phyloP scores from a whole-genome alignment of 306 rosid genomes.

The Parietaria judaica region DNA sequence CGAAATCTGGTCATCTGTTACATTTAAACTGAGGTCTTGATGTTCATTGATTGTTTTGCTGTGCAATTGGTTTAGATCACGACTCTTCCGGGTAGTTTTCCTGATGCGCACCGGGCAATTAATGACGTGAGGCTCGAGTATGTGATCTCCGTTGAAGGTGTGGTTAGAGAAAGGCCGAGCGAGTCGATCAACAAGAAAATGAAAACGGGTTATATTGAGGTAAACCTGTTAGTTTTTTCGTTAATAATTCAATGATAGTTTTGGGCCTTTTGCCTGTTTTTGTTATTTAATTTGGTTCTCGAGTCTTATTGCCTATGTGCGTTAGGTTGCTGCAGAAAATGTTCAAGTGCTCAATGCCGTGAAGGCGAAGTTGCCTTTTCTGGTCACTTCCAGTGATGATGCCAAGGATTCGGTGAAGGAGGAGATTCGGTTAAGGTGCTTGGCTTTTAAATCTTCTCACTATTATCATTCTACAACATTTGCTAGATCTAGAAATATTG shows the following conservation, averaged over 20 bases:
- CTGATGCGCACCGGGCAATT: slow-evolving; percentile 56
- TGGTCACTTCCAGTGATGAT: slow-evolving; percentile 72
- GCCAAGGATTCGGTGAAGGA: slow-evolving; percentile 79
- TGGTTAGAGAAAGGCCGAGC: slow-evolving; percentile 65
- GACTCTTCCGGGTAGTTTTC: slow-evolving; percentile 89
- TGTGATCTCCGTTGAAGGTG: slow-evolving; percentile 83
- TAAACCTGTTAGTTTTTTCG: slow-evolving; percentile 9
- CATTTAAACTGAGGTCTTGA: no score
- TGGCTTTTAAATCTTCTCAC: neutral
- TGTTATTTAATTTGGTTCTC: neutral
- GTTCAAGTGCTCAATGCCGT: slow-evolving; percentile 76
- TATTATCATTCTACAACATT: neutral
- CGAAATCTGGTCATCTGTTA: no score
- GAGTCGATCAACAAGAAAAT: slow-evolving; percentile 72
- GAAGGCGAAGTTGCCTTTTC: slow-evolving; percentile 68
- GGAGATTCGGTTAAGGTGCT: slow-evolving; percentile 85
- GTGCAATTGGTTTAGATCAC: slow-evolving; percentile 38
- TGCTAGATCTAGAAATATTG: slow-evolving; percentile 19
- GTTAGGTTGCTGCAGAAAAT: slow-evolving; percentile 69
- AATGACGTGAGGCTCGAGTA: slow-evolving; percentile 75
- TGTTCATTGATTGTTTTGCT: no score
- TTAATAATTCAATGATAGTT: neutral
- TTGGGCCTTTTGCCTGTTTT: neutral
- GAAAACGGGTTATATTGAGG: slow-evolving; percentile 87
- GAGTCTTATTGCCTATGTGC: slow-evolving; percentile 12